Evolutionary conservation across 257 asterid genomes (phyloP).

Genomic region (Solanum ossicruentum): DNA sequence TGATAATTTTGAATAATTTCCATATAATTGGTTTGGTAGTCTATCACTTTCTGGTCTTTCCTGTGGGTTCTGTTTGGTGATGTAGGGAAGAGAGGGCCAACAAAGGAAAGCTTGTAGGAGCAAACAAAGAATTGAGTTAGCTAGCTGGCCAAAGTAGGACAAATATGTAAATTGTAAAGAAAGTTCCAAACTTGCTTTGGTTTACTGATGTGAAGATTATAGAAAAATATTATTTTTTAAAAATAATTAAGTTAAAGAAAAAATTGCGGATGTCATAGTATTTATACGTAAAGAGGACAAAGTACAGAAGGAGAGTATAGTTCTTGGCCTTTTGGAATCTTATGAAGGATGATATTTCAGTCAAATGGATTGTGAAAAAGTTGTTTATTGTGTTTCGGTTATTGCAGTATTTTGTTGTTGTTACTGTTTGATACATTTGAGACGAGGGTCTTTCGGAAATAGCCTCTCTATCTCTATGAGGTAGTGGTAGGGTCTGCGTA

Average conservation of each 20-base stretch:
- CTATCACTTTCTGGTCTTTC: neutral
- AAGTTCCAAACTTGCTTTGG: neutral
- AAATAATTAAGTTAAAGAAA: neutral
- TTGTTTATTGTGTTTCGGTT: neutral
- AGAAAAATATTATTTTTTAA: neutral
- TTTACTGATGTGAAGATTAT: neutral
- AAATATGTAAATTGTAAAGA: neutral
- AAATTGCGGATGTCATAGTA: neutral
- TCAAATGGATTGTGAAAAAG: neutral
- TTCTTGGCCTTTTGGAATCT: neutral
- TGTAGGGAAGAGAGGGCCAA: neutral
- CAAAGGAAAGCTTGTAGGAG: neutral
- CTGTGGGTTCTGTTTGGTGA: neutral
- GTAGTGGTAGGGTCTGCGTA: too few relatives aligned
- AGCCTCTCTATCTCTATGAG: too few relatives aligned
- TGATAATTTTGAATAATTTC: neutral
- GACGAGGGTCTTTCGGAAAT: too few relatives aligned
- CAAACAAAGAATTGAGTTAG: neutral
- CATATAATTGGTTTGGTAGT: neutral
- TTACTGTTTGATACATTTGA: neutral
- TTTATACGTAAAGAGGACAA: neutral
- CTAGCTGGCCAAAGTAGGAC: neutral
- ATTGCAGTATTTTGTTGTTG: neutral
- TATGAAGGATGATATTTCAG: neutral
- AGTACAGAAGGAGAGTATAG: neutral